Evolutionary conservation across 495 filamentous ascomycete genomes (phyloP).

Genomic region (Paragyromitra xinjiangensis): DNA sequence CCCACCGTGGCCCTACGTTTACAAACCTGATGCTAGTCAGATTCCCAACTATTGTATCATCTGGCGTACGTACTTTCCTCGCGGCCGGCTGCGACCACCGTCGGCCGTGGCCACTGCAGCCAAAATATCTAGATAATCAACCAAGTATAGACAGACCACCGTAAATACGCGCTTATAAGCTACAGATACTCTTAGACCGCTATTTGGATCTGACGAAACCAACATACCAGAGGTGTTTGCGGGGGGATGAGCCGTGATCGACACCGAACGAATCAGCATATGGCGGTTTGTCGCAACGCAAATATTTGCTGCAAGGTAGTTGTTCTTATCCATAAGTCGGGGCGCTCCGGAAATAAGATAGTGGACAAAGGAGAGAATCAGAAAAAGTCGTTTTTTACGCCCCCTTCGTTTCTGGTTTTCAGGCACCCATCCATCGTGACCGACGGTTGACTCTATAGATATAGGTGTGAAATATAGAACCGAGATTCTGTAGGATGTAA

Average conservation of each 20-base stretch:
- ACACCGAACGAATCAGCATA: background rate
- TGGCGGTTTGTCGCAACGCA: background rate
- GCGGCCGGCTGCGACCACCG: constrained; percentile 6
- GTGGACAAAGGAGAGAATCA: background rate
- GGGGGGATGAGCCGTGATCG: constrained; percentile 1
- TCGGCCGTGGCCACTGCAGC: constrained; percentile 2
- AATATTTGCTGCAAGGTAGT: background rate
- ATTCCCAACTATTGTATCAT: background rate
- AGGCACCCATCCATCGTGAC: background rate
- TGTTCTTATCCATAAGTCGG: background rate
- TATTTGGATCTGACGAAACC: background rate
- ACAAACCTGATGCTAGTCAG: background rate
- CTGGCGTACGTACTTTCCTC: background rate
- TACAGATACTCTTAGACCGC: background rate
- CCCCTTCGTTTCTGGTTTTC: background rate
- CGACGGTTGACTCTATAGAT: background rate
- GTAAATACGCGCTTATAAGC: background rate
- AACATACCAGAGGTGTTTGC: background rate
- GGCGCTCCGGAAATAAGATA: background rate
- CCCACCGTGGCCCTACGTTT: background rate
- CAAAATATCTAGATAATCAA: background rate
- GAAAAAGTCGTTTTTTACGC: background rate
- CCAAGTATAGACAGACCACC: background rate
- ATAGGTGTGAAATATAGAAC: background rate
- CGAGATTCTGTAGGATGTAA: background rate